Base-by-base conservation (phyloP, 352 stramenopile genomes). In the Stephanocyclus meneghinianus region DNA sequence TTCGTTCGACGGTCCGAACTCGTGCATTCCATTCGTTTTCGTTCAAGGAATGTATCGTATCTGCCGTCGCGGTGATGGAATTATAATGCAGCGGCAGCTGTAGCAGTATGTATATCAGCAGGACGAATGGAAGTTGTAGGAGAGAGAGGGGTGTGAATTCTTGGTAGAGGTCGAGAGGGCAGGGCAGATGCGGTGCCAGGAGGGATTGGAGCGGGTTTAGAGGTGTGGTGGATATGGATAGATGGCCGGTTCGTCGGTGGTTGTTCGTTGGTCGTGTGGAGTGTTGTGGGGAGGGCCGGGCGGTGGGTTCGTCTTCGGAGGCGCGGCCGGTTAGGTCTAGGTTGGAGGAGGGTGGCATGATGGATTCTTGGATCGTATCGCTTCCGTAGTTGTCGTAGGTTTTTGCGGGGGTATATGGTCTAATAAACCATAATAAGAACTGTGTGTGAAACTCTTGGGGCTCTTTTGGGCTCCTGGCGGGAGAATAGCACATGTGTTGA, bases 81-180 rank as follows among this genome's bases (percentile, higher is more conserved):
- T 76, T 70, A 45, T 61, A 76, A 59, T 76, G 45, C 2, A 76
- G 45, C 26, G 69, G 69, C 2, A 76, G 57, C 42, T 69, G 56
- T 3, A 76, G 44, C 55, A 76, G 26, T 11, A 70, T 42, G 45
- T 61, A 76, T 26, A 76, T 60, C 11, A 65, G 35, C 30, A 65
- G 69, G 4, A 76, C 69, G 10, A 76, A 42, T 7, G 69, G 69
- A 29, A 76, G 69, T 26, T 67, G 45, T 8, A 76, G 21, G 9
- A 76, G 57, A 16, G 69, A 69, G 9, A 63, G 57, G n/a, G 45
- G 18, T 7, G 69, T 76, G 44, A 61, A 63, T 40, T 18, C 42
- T 3, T 62, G 30, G 35, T 60, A 76, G 1, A 76, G 44, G 10
- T 76, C 69, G 16, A 76, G 45, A 15, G 69, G 69, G 18, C 32